These are phyloP conservation scores for Vigna hirtella DNA, from an alignment of 306 rosid species.

Conservation along the genomic window DNA sequence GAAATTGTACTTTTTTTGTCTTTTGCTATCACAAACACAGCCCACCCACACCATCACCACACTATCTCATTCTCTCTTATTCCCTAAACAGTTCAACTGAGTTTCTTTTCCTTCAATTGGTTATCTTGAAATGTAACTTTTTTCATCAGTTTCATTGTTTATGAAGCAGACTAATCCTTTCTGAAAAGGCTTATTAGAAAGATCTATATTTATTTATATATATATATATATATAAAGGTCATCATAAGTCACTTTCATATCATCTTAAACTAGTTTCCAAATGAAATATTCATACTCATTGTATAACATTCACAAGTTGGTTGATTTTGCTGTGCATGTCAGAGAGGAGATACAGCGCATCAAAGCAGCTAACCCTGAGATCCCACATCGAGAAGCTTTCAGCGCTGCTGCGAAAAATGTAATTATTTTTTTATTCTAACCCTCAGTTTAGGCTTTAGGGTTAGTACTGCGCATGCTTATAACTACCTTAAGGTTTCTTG, in stretches of 20 bases:
- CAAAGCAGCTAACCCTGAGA: slow-evolving; percentile 90
- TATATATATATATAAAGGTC: background rate
- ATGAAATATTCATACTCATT: background rate
- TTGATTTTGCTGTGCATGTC: slow-evolving; percentile 45
- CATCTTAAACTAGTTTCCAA: background rate
- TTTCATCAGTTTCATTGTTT: background rate
- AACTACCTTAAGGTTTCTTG: slow-evolving; percentile 6
- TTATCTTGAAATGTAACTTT: background rate
- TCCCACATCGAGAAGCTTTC: slow-evolving; percentile 98
- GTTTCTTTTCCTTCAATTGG: background rate
- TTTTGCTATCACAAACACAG: background rate
- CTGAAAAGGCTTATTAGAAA: background rate
- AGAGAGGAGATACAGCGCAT: slow-evolving; percentile 99
- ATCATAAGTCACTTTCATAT: background rate
- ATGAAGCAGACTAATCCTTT: background rate
- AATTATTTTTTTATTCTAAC: background rate
- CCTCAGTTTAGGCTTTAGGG: slow-evolving; percentile 12
- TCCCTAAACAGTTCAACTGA: background rate
- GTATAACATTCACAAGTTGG: background rate
- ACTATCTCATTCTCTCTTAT: background rate
- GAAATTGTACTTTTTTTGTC: background rate
- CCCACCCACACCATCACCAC: background rate
- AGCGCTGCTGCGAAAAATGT: slow-evolving; percentile 97
- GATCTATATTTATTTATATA: background rate
- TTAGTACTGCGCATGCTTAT: slow-evolving; percentile 3